Percentiles rank a stretch among this genome's conserved stretches.
These are phyloP conservation scores for Nidularia pulvinata DNA, from an alignment of 768 basidiomycete species.

Conservation along the genomic window DNA sequence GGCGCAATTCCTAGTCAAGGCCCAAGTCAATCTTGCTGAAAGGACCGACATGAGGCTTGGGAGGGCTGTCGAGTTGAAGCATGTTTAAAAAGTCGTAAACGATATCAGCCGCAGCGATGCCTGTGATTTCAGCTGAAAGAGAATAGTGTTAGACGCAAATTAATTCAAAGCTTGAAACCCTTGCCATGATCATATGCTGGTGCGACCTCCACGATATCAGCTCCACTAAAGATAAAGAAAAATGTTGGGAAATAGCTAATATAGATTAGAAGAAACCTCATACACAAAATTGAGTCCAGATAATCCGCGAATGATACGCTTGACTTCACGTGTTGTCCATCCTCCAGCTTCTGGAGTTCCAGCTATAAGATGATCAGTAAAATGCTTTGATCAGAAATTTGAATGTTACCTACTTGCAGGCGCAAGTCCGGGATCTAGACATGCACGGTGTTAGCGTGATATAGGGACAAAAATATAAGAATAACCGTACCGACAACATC, in stretches of 20 bases:
- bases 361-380: conserved; percentile 25
- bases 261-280: conserved; percentile 7
- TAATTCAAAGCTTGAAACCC: background rate
- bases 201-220: background rate
- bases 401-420: conserved; percentile 35
- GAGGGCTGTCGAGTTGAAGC: conserved; percentile 1
- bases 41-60: background rate
- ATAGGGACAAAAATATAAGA: background rate
- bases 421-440: conserved; percentile 56
- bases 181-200: background rate
- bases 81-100: conserved; percentile 26
- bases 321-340: conserved; percentile 65
- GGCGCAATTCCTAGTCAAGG: too few relatives aligned
- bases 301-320: conserved; percentile 61
- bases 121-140: conserved; percentile 57
- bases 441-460: background rate
- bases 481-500: conserved; percentile 50
- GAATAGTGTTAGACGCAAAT: background rate
- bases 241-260: background rate
- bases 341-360: conserved; percentile 69
- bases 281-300: conserved; percentile 63
- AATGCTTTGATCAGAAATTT: background rate
- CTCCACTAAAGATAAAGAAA: background rate
- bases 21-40: background rate
- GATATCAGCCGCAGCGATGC: conserved; percentile 59